Base-by-base conservation (phyloP, 768 basidiomycete species). In the Grammothele lineata region DNA sequence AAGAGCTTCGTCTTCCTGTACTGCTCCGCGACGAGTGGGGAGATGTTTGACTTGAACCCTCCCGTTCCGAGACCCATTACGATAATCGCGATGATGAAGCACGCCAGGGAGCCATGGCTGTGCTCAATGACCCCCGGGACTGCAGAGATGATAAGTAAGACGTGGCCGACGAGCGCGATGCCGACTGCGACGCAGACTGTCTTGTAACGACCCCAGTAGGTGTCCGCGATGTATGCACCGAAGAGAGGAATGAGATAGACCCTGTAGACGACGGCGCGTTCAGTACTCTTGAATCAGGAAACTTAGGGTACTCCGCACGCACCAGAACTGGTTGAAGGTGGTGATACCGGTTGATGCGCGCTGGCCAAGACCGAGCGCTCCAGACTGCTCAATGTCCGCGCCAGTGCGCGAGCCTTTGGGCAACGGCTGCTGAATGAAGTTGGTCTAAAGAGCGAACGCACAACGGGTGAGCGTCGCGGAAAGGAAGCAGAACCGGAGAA, bases 11-110 rank as follows among this genome's bases (percentile, higher is more conserved):
- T 78, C 38, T 71, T 68, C 45, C 65, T 73, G 58, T 84, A 83
- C 57, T 90, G 88, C 61, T 90, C 88, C 6, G 88, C 88, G 19
- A 90, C 73, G 53, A 91, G 69, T 2, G 87, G 87, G 0, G 81
- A 83, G 52, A 90, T 81, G 61, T 87, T 89, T 2, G 81, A 66
- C 66, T 90, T 88, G 76, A 89, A 86, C 19, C 81, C 68, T 7
- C 85, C 86, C 9, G 85, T 76, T 15, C 85, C 79, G 12, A 64
- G 21, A 2, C 61, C 65, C 61, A 79, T 84, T 45, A 88, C 66
- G 43, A 89, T 60, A 40, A 89, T 66, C 0, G 84, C 81, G 30
- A 84, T 53, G 19, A 73, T 54, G 56, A 88, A 81, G 21, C 71
- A 69, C 1, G 72, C 79, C 2, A 75, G 60, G 0, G 83, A 70